Evolutionary conservation across 164 flowering plant genomes (phyloP).

Genomic region (Dillenia turbinata): DNA sequence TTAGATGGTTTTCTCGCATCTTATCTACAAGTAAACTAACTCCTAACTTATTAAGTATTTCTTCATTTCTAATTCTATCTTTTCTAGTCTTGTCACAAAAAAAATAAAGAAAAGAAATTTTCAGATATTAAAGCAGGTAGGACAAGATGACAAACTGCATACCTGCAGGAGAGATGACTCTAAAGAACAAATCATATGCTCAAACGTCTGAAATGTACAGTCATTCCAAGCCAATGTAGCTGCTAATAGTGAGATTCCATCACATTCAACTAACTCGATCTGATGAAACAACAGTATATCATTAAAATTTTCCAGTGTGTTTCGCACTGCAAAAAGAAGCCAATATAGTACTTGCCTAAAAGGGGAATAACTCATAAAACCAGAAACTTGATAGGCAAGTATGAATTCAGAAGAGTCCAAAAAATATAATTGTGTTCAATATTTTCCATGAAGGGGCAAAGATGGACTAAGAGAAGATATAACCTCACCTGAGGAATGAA

Average conservation of each 20-base stretch:
- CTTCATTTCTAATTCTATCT: no score
- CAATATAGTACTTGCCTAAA: no score
- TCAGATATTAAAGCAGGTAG: conserved; percentile 4
- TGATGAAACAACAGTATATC: conserved; percentile 25
- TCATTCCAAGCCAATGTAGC: conserved; percentile 87
- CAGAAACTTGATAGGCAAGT: neutral
- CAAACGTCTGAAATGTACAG: conserved; percentile 32
- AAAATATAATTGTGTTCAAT: neutral
- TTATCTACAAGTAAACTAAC: no score
- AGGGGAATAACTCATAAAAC: neutral
- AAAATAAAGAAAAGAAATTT: neutral
- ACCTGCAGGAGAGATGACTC: conserved; percentile 70
- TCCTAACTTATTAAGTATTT: no score
- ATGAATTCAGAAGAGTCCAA: neutral
- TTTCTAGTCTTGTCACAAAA: no score
- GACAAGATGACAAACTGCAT: conserved; percentile 17
- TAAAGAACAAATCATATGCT: conserved; percentile 45
- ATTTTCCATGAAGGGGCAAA: neutral
- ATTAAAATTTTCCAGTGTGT: neutral
- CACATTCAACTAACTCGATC: conserved; percentile 79
- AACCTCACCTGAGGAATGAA: conserved; percentile 78
- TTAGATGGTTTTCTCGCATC: no score
- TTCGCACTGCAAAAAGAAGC: neutral
- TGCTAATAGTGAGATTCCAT: conserved; percentile 43
- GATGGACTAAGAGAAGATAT: conserved; percentile 1